phyloP scores from a whole-genome alignment of 2,329 filamentous ascomycete species.

The Domatiomyces globalis region DNA sequence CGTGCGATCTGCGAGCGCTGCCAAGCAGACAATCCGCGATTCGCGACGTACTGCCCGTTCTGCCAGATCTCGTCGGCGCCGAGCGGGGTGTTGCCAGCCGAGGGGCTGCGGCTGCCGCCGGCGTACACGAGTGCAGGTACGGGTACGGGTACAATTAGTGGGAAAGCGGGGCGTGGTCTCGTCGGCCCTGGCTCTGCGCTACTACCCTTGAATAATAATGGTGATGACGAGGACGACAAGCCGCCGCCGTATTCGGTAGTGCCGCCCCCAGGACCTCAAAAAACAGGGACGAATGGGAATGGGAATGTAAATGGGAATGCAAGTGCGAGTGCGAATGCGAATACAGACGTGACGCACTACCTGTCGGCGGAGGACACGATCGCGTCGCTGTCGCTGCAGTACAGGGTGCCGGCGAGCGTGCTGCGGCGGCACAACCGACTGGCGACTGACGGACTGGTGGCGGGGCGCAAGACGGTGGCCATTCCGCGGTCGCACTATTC shows the following conservation, averaged over 20 bases:
- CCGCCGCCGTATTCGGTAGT: background rate
- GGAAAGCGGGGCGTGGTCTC: no score
- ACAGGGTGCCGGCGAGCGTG: conserved; percentile 49
- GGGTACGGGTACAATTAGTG: no score
- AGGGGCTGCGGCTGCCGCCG: conserved; percentile 38
- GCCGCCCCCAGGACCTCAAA: background rate
- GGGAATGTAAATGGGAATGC: background rate
- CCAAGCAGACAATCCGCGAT: conserved; percentile 52
- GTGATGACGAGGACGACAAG: background rate
- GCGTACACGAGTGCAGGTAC: conserved; percentile 16
- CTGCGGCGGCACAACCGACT: conserved; percentile 56
- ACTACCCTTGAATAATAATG: background rate
- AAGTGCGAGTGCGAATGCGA: conserved; percentile 25
- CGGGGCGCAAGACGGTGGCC: conserved; percentile 52
- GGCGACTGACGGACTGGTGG: conserved; percentile 55
- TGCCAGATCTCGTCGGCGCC: conserved; percentile 51
- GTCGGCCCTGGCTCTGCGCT: no score
- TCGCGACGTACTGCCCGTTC: conserved; percentile 55
- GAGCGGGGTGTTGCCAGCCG: conserved; percentile 38
- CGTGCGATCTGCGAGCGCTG: conserved; percentile 59
- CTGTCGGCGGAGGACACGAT: conserved; percentile 58
- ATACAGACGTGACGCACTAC: conserved; percentile 60
- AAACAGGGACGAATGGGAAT: background rate
- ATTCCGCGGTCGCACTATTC: conserved; percentile 60
- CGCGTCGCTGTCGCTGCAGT: conserved; percentile 54